These are phyloP conservation scores for Fomitopsis betulina DNA, from an alignment of 1,284 basidiomycete genomes.

Conservation along the genomic window DNA sequence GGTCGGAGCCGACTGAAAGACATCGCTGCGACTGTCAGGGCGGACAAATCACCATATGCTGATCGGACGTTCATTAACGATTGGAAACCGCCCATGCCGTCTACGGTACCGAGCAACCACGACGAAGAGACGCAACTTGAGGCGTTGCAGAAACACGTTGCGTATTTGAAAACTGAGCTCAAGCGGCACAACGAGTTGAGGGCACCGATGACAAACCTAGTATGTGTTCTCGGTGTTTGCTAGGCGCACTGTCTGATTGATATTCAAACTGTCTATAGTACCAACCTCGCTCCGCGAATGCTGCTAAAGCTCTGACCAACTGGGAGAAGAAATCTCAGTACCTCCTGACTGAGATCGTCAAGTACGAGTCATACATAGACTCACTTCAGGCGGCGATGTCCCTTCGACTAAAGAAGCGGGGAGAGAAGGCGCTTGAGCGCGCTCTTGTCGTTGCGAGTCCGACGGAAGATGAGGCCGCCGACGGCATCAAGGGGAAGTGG, in stretches of 20 bases:
- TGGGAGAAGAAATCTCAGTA: slow-evolving; percentile 93
- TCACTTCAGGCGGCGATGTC: slow-evolving; percentile 78
- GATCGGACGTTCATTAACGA: slow-evolving; percentile 87
- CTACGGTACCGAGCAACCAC: slow-evolving; percentile 79
- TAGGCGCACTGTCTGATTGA: slow-evolving; percentile 1
- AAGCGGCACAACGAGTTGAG: slow-evolving; percentile 82
- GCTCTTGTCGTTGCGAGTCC: slow-evolving; percentile 49
- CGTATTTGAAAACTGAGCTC: slow-evolving; percentile 72
- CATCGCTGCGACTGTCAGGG: slow-evolving; percentile 56
- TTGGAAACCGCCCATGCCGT: slow-evolving; percentile 88
- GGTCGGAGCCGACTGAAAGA: slow-evolving; percentile 65
- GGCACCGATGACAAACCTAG: slow-evolving; percentile 79
- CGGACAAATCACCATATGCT: slow-evolving; percentile 59
- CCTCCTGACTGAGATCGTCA: slow-evolving; percentile 87
- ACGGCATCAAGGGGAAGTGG: slow-evolving; percentile 39
- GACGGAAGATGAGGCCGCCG: slow-evolving; percentile 29
- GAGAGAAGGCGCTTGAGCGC: slow-evolving; percentile 80
- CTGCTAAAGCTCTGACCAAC: slow-evolving; percentile 77
- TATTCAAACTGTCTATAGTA: slow-evolving; percentile 57
- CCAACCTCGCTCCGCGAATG: slow-evolving; percentile 69
- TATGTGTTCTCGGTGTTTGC: slow-evolving; percentile 34
- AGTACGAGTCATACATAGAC: slow-evolving; percentile 95
- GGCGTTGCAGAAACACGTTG: slow-evolving; percentile 77
- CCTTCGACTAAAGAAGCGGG: slow-evolving; percentile 78
- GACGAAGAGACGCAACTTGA: slow-evolving; percentile 92